These are phyloP conservation scores for Cicer bijugum DNA, from an alignment of 306 rosid genomes.

Conservation along the genomic window DNA sequence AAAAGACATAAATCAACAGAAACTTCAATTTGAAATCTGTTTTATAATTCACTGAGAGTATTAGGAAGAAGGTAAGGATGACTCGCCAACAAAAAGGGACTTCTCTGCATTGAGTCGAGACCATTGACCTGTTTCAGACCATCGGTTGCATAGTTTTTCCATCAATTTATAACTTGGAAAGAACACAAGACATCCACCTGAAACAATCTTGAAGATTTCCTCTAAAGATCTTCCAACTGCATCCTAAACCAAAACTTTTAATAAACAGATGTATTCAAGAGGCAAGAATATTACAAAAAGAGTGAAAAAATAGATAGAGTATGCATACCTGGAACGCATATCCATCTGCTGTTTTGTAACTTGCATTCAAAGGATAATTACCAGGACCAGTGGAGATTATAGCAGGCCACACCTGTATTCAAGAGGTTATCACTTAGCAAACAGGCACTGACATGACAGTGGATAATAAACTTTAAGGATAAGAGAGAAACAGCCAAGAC, in stretches of 20 bases:
- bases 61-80: slow-evolving; percentile 38
- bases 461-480: slow-evolving; percentile 34
- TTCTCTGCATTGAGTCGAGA: slow-evolving; percentile 67
- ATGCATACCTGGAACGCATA: slow-evolving; percentile 78
- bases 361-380: slow-evolving; percentile 84
- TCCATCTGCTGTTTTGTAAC: slow-evolving; percentile 89
- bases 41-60: slow-evolving; percentile 24
- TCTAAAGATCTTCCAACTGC: slow-evolving; percentile 88
- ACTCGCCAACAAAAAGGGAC: slow-evolving; percentile 78
- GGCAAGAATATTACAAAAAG: slow-evolving; percentile 21
- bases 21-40: slow-evolving; percentile 23
- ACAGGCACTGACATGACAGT: slow-evolving; percentile 43
- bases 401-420: slow-evolving; percentile 88
- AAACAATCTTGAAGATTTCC: slow-evolving; percentile 79
- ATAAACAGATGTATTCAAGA: slow-evolving; percentile 40
- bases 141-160: slow-evolving; percentile 83
- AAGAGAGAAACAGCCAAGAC: slow-evolving; percentile 47
- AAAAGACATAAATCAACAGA: slow-evolving; percentile 23
- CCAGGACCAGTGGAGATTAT: slow-evolving; percentile 80
- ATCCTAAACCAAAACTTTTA: slow-evolving; percentile 62
- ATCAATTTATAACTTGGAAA: slow-evolving; percentile 94
- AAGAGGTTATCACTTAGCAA: slow-evolving; percentile 43
- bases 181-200: slow-evolving; percentile 94
- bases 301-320: slow-evolving; percentile 6
- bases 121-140: slow-evolving; percentile 98